Evolutionary conservation across 495 filamentous ascomycete genomes (phyloP), one percentile per base, ranked within the genome.

Genomic region (Achaetomiella virescens): DNA sequence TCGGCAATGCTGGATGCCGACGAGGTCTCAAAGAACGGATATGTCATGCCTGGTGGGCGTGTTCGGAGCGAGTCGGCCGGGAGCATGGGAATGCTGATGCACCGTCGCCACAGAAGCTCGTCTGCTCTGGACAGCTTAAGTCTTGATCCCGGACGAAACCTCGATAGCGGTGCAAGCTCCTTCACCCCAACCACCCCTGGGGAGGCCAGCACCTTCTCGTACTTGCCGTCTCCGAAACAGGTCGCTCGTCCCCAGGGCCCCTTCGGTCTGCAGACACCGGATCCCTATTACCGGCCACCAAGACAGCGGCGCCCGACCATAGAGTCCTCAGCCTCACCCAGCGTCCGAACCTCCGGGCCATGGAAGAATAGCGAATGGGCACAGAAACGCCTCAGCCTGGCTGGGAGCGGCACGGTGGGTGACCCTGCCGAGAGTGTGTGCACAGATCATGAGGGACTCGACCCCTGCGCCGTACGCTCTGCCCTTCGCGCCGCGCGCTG

Each of bases 231-330:
- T 9, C 77, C 79, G 1, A 72, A 65, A 27, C 61, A 73, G 6
- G 67, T 63, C 14, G 67, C 61, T 21, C 67, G 63, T 12, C 71
- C 72, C 4, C 75, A 75, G 6, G 73, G 67, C 40, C 72, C 70
- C 31, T 59, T 66, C 21, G 75, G 72, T 44, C 72, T 79, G 17
- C 78, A 78, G 56, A 75, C 78, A 1, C 73, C 80, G 17, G 87
- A 88, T 63, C 87, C 86, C 0, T 96, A 90, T 63, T 96, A 95
- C 61, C 87, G 91, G 7, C 88, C 90, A 8, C 91, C 91, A 7
- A 74, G 91, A 54, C 77, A 83, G 40, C 78, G 85, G 35, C 78
- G 84, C 52, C 75, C 72, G 38, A 84, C 81, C 9, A 60, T 78
- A 2, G 87, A 88, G 33, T 64, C 72, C 50, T 42, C 76, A 55